These are phyloP conservation scores for Wickerhamiella vanderwaltii DNA, from an alignment of 805 yeast species.

Conservation along the genomic window DNA sequence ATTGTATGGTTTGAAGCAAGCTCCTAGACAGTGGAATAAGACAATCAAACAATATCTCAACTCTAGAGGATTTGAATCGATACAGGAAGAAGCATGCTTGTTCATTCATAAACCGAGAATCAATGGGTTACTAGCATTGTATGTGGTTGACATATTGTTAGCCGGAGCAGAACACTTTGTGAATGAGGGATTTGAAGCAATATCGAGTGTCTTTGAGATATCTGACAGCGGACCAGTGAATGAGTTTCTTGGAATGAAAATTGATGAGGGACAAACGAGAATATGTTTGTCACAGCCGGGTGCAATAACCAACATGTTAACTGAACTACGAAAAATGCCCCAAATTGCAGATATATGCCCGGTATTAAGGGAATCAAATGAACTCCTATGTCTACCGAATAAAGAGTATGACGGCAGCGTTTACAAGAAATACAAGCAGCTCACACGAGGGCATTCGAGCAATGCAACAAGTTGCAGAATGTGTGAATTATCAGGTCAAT, in stretches of 20 bases:
- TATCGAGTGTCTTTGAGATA: background rate
- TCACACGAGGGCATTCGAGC: background rate
- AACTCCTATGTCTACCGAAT: background rate
- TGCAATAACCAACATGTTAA: background rate
- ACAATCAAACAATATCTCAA: background rate
- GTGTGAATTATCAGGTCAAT: background rate
- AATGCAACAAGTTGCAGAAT: background rate
- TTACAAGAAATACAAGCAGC: background rate
- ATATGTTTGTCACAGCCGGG: slow-evolving; percentile 1
- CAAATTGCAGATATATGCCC: background rate
- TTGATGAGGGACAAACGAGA: background rate
- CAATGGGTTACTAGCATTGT: background rate
- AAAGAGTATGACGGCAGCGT: background rate
- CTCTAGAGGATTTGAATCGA: background rate
- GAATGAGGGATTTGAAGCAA: background rate
- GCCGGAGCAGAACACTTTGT: background rate
- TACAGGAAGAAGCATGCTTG: background rate
- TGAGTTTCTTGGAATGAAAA: slow-evolving; percentile 4
- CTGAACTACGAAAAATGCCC: background rate
- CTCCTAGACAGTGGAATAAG: background rate
- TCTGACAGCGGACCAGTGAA: background rate
- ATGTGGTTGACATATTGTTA: background rate
- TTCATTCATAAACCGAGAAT: too few species aligned
- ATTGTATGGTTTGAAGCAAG: slow-evolving; percentile 3
- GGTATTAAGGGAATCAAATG: background rate